Conservation (phyloP, 306 rosid genomes). For the Begonia loranthoides region DNA sequence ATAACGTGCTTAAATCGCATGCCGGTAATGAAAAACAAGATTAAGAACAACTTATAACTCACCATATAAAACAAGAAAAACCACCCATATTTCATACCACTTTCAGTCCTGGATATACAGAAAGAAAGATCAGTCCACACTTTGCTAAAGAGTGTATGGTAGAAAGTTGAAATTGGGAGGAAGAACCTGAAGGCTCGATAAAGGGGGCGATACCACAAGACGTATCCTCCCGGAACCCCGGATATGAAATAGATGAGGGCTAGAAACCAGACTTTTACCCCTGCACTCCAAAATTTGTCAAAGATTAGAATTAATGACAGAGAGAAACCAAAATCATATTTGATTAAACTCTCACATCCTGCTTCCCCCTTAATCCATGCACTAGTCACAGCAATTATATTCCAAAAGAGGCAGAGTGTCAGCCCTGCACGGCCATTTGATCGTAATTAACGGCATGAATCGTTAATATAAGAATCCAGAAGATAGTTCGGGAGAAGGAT, state of each 20-base stretch:
- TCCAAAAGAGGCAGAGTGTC: conserved; percentile 53
- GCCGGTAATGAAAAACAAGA: conserved; percentile 7
- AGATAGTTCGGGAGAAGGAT: conserved; percentile 5
- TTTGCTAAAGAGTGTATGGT: too few relatives aligned
- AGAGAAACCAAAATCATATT: conserved; percentile 3
- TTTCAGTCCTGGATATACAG: conserved; percentile 57
- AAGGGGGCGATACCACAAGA: conserved; percentile 86
- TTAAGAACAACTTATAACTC: conserved; percentile 9
- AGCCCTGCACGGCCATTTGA: conserved; percentile 21
- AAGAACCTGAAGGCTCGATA: conserved; percentile 73
- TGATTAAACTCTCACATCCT: conserved; percentile 27
- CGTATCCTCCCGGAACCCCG: conserved; percentile 59
- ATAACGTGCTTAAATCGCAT: conserved; percentile 8
- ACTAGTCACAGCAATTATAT: conserved; percentile 50
- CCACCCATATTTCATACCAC: conserved; percentile 88
- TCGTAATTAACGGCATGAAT: background rate
- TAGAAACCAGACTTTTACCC: conserved; percentile 63
- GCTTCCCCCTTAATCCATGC: conserved; percentile 72
- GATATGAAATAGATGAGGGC: conserved; percentile 57
- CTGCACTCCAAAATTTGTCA: conserved; percentile 27
- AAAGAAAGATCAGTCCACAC: background rate
- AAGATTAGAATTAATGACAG: conserved; percentile 2
- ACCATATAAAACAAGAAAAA: conserved; percentile 65
- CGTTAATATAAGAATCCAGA: background rate
- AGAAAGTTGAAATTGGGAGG: background rate